Conservation (phyloP, 2,329 filamentous ascomycete species). For the Colletotrichum camelliae region DNA sequence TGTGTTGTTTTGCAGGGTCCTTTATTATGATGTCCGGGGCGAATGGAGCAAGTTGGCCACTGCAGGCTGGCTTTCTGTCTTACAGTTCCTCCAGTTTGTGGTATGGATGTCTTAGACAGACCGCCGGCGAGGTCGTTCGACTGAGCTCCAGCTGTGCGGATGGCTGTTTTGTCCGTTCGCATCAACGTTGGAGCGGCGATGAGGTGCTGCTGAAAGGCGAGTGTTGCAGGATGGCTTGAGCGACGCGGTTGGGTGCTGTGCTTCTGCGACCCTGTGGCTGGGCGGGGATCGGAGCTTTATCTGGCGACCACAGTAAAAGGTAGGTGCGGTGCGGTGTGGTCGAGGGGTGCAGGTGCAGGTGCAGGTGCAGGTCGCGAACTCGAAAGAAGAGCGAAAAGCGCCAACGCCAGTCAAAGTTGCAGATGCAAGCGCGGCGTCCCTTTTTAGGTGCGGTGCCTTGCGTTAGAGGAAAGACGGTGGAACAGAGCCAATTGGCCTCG, state of each 20-base stretch:
- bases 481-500: not conserved
- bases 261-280: slow-evolving; percentile 1
- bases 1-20: not conserved
- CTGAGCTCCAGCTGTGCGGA: not conserved
- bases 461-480: not conserved
- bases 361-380: not conserved
- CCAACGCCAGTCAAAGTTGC: not conserved
- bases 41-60: not conserved
- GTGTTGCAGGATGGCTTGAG: not conserved
- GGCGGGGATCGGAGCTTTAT: not conserved
- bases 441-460: not conserved
- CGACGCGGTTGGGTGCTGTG: not conserved
- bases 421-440: not conserved
- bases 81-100: not conserved
- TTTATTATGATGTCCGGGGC: not conserved
- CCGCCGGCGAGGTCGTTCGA: not conserved
- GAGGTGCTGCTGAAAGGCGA: not conserved
- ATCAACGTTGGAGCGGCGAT: not conserved
- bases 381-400: not conserved
- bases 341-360: not conserved
- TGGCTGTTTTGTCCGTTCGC: not conserved
- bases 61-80: not conserved
- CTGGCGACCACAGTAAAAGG: not conserved
- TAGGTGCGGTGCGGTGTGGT: not conserved
- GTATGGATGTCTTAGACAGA: not conserved